A percentile compares a stretch with the other conserved stretches of the same genome.
Conservation (phyloP, 176 grass and related monocot species). For the Panicum miliaceum region DNA sequence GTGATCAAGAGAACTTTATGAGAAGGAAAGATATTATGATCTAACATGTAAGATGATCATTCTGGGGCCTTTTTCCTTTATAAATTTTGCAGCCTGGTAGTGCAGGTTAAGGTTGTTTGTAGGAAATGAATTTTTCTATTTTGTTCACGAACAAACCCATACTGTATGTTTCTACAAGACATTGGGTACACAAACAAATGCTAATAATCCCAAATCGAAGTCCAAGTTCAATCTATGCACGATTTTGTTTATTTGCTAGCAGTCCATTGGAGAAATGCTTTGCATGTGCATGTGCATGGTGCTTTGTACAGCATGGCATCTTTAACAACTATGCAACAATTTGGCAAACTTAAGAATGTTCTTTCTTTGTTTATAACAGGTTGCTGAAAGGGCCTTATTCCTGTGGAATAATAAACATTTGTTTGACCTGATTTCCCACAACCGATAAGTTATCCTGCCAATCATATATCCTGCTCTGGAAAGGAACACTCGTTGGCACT, state of each 20-base stretch:
- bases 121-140: slow-evolving; percentile 11
- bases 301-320: slow-evolving; percentile 26
- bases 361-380: slow-evolving; percentile 57
- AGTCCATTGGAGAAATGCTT: not conserved
- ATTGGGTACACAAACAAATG: slow-evolving; percentile 7
- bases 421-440: slow-evolving; percentile 76
- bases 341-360: slow-evolving; percentile 31
- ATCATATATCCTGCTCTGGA: slow-evolving; percentile 85
- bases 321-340: not conserved
- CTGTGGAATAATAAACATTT: slow-evolving; percentile 94
- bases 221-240: not conserved
- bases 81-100: not conserved
- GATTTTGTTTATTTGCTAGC: not conserved
- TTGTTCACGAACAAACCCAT: not conserved
- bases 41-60: not conserved
- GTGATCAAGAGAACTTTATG: not conserved
- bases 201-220: slow-evolving; percentile 12
- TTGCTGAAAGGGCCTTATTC: slow-evolving; percentile 89
- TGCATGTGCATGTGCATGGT: not conserved
- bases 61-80: not conserved
- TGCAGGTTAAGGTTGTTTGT: not conserved
- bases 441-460: slow-evolving; percentile 78
- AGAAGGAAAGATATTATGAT: not conserved
- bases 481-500: slow-evolving; percentile 80
- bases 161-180: slow-evolving; percentile 20